Base-by-base conservation (phyloP, 495 filamentous ascomycete genomes). In the Tirmania nivea region DNA sequence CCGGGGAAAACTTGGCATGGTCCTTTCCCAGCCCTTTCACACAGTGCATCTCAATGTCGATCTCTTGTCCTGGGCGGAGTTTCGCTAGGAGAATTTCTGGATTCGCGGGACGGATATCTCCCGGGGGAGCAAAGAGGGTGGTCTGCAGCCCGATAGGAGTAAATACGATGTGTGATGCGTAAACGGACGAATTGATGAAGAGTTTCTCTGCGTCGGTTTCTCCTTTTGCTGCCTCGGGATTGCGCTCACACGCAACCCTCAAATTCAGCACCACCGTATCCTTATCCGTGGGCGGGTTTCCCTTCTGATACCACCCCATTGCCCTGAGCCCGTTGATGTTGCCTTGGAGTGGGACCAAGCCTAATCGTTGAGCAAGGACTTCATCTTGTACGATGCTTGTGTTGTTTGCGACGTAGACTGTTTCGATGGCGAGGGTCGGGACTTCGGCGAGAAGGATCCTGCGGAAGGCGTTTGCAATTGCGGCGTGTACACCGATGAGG, bases 341-440 rank as follows among this genome's bases (percentile, higher is more conserved):
- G 57, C 84, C 90, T 35, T 77, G 81, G 53, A 99, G 78, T 8
- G 92, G 92, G 52, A 99, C 80, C 39, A 96, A 76, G 47, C 92
- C 92, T 20, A 99, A 73, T 17, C 92, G 77, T 61, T 84, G 80
- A 2, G 86, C 77, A 39, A 99, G 80, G 1, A 99, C 87, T 68
- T 99, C 92, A 66, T 99, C 92, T 65, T 94, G 87, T 61, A 99
- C 89, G 19, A 99, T 82, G 10, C 84, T 90, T 53, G 88, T 96
- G 71, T 99, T 99, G 71, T 93, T 87, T 62, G 81, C 70, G 49
- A 96, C 76, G 70, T 81, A 96, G 64, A 93, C 84, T 42, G 72
- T 75, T 69, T 96, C 92, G 62, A 99, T 89, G 58, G 92, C 92
- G 48, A 99, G 73, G 3, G 83, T 86, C 19, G 89, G 87, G 37